phyloP scores from a whole-genome alignment of 441 rosid genomes.

The Syzygium malaccense region DNA sequence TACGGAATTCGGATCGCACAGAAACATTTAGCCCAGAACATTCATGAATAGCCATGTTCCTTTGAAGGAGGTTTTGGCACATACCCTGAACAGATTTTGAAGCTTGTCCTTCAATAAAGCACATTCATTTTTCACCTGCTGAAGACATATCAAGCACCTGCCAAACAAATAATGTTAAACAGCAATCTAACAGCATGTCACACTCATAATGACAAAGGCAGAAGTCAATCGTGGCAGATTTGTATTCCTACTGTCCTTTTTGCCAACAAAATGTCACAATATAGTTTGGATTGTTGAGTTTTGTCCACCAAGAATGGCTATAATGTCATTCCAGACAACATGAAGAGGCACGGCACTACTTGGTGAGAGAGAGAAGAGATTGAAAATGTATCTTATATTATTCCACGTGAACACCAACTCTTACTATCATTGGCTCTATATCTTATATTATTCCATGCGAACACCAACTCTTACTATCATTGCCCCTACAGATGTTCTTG shows the following conservation, averaged over 20 bases:
- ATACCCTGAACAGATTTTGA: constrained; percentile 3
- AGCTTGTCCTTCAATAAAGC: constrained; percentile 5
- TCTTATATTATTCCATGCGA: neutral
- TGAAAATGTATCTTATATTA: neutral
- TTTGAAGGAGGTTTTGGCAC: neutral
- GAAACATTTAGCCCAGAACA: neutral
- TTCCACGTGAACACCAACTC: neutral
- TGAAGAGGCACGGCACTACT: neutral
- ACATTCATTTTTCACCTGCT: constrained; percentile 1
- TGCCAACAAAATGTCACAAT: neutral
- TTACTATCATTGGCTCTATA: no score
- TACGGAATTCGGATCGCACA: neutral
- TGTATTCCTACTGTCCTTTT: neutral
- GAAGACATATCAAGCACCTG: constrained; percentile 5
- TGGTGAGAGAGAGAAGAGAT: neutral
- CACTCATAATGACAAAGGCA: neutral
- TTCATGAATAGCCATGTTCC: neutral
- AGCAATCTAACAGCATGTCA: neutral
- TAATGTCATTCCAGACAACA: neutral
- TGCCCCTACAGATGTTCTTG: neutral
- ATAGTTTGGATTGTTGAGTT: neutral
- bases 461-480: neutral
- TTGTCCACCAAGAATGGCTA: neutral
- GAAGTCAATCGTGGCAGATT: neutral
- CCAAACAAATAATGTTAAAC: neutral